These are phyloP conservation scores for Pichia sp. DNA, from an alignment of 1,139 yeast species.

Conservation along the genomic window DNA sequence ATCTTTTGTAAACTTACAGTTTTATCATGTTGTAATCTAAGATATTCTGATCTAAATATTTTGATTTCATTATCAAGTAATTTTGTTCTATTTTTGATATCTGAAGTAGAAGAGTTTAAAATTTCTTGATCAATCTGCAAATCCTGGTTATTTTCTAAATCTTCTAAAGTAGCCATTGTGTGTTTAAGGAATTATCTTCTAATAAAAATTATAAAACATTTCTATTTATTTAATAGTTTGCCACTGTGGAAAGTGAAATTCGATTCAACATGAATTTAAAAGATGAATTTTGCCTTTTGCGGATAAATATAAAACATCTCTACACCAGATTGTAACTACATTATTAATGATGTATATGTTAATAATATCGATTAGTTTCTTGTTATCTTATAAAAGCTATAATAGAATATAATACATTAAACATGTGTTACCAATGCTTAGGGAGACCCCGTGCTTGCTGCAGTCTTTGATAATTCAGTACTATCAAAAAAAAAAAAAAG, in stretches of 20 bases:
- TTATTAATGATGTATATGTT: not conserved
- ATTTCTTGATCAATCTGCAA: constrained; percentile 75
- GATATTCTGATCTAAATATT: constrained; percentile 89
- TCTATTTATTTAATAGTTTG: not conserved
- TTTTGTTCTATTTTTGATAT: constrained; percentile 79
- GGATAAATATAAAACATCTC: not conserved
- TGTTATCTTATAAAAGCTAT: too few species aligned
- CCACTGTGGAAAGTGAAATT: not conserved
- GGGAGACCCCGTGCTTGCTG: not conserved
- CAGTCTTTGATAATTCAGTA: constrained; percentile 3
- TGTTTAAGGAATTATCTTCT: not conserved
- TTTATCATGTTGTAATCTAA: constrained; percentile 87
- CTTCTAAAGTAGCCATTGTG: constrained; percentile 64
- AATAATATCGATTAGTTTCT: too few species aligned
- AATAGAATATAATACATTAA: too few species aligned
- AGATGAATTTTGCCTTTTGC: not conserved
- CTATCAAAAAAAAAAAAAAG: not conserved
- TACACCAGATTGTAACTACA: constrained; percentile 3
- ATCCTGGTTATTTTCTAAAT: constrained; percentile 44
- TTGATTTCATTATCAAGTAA: constrained; percentile 92
- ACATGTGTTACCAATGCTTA: not conserved
- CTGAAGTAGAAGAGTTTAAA: constrained; percentile 69
- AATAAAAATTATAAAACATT: too few species aligned
- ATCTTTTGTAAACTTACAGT: constrained; percentile 89
- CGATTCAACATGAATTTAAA: not conserved